Conservation (phyloP, 2,329 filamentous ascomycete genomes). For the Talaromyces sp. region DNA sequence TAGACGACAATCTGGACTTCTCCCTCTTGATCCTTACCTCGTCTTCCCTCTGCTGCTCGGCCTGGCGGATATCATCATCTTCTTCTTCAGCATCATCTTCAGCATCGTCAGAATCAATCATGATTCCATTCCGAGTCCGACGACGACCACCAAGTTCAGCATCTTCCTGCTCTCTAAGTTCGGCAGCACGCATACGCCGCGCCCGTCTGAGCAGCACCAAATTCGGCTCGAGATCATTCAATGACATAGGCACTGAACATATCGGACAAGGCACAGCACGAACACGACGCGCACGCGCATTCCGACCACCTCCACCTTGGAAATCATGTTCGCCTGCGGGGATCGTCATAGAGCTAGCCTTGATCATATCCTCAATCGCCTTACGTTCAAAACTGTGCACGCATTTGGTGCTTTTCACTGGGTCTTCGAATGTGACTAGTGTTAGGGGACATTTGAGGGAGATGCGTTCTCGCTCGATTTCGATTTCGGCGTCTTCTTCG, state of each 20-base stretch:
- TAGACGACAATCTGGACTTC: slow-evolving; percentile 4
- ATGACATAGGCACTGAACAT: slow-evolving; percentile 35
- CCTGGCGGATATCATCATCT: background rate
- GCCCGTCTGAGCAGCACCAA: slow-evolving; percentile 37
- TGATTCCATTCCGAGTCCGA: slow-evolving; percentile 1
- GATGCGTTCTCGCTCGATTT: slow-evolving; percentile 42
- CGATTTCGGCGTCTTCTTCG: slow-evolving; percentile 38
- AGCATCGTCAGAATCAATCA: slow-evolving; percentile 10
- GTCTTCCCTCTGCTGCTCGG: background rate
- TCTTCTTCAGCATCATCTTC: slow-evolving; percentile 3
- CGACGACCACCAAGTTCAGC: slow-evolving; percentile 3
- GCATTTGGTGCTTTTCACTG: slow-evolving; percentile 46
- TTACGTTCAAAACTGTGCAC: slow-evolving; percentile 46
- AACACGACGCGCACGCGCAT: slow-evolving; percentile 19
- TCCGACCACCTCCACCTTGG: slow-evolving; percentile 15
- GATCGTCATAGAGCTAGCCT: slow-evolving; percentile 27
- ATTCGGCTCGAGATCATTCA: slow-evolving; percentile 37
- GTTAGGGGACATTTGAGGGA: slow-evolving; percentile 47
- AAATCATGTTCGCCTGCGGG: slow-evolving; percentile 17
- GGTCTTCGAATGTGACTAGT: slow-evolving; percentile 41
- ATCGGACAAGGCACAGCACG: slow-evolving; percentile 38
- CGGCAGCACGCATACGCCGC: slow-evolving; percentile 27
- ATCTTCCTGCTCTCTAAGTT: slow-evolving; percentile 24
- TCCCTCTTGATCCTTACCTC: slow-evolving; percentile 11
- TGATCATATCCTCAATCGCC: slow-evolving; percentile 44